Conservation (phyloP, 805 yeast genomes). For the Jamesozyma hellenica region DNA sequence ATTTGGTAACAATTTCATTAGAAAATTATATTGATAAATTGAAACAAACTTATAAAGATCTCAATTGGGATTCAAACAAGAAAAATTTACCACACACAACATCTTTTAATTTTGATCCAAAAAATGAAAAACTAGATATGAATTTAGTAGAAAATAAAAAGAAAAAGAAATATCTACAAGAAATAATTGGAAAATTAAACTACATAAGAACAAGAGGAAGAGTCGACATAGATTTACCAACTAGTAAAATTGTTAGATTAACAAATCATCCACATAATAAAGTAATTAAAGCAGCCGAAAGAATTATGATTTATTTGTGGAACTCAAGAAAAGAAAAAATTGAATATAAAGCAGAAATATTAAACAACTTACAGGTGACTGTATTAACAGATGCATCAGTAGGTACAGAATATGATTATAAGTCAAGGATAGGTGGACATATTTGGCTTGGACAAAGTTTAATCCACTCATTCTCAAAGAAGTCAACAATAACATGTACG, state of each 20-base stretch:
- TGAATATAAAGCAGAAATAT: too few relatives aligned
- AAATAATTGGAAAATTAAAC: slow-evolving; percentile 2
- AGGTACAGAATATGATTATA: neutral
- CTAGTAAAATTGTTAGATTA: neutral
- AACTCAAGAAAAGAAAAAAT: neutral
- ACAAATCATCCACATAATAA: slow-evolving; percentile 1
- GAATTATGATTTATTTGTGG: neutral
- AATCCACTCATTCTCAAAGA: neutral
- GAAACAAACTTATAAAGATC: neutral
- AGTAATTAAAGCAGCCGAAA: neutral
- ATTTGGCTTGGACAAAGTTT: neutral
- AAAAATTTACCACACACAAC: neutral
- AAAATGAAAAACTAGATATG: neutral
- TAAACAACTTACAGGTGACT: neutral
- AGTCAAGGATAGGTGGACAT: neutral
- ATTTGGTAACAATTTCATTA: neutral
- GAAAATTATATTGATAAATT: neutral
- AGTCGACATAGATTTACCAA: slow-evolving; percentile 3
- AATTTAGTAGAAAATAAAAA: neutral
- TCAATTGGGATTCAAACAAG: neutral
- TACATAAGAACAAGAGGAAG: slow-evolving; percentile 3
- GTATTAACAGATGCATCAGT: neutral
- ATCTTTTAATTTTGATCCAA: neutral
- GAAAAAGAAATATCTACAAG: slow-evolving; percentile 1
- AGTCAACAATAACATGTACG: neutral